Percentiles rank a stretch among this genome's conserved stretches.
These are phyloP conservation scores for Cytospora schulzeri DNA, from an alignment of 2,329 filamentous ascomycete genomes.

Conservation along the genomic window DNA sequence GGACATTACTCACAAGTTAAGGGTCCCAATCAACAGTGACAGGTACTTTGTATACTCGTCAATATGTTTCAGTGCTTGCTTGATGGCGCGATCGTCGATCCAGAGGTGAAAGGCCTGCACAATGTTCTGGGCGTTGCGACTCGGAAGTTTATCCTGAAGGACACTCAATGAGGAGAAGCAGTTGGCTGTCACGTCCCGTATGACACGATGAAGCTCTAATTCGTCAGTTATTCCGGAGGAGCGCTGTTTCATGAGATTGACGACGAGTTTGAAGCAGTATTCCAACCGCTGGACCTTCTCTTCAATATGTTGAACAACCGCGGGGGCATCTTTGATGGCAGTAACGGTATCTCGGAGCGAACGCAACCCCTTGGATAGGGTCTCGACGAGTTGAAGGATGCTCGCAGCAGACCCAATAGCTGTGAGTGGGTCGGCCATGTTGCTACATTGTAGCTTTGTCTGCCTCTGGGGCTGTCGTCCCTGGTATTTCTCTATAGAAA, in stretches of 20 bases:
- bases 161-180: slow-evolving; percentile 4
- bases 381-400: slow-evolving; percentile 18
- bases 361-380: slow-evolving; percentile 1
- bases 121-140: not conserved
- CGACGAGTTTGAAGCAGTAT: not conserved
- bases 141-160: not conserved
- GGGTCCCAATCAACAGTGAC: slow-evolving; percentile 4
- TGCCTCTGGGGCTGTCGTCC: not conserved
- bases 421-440: slow-evolving; percentile 5
- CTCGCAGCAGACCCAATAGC: slow-evolving; percentile 2
- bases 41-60: slow-evolving; percentile 13
- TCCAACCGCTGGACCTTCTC: not conserved
- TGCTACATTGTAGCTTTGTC: not conserved
- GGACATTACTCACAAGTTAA: slow-evolving; percentile 10
- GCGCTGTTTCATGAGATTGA: slow-evolving; percentile 3
- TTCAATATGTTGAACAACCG: not conserved
- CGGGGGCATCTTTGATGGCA: slow-evolving; percentile 10
- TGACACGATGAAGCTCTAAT: slow-evolving; percentile 8
- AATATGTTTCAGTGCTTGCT: slow-evolving; percentile 11
- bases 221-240: slow-evolving; percentile 8
- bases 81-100: slow-evolving; percentile 3
- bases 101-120: slow-evolving; percentile 7
- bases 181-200: slow-evolving; percentile 6
- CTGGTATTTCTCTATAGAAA: no score
- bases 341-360: slow-evolving; percentile 5